A percentile compares a stretch with the other conserved stretches of the same genome.
phyloP scores from a whole-genome alignment of 805 yeast species.

The Candida multigemmis region DNA sequence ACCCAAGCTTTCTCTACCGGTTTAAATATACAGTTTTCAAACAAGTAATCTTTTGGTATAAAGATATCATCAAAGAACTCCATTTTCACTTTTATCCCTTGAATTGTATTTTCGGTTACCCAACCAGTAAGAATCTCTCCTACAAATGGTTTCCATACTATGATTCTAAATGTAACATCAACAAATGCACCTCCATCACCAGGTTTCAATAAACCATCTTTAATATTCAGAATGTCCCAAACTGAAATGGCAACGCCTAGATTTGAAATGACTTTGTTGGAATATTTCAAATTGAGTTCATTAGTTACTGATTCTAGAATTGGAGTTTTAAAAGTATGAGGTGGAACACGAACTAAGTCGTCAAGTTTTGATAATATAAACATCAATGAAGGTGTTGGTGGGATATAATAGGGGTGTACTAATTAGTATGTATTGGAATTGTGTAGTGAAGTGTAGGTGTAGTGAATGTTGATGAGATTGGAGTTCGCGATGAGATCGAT shows the following conservation, averaged over 20 bases:
- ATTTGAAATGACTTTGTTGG: conserved; percentile 77
- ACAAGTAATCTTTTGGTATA: conserved; percentile 74
- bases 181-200: conserved; percentile 91
- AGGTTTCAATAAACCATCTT: conserved; percentile 84
- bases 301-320: conserved; percentile 65
- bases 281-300: conserved; percentile 75
- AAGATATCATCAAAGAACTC: conserved; percentile 90
- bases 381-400: conserved; percentile 47
- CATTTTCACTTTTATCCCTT: conserved; percentile 78
- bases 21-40: conserved; percentile 63
- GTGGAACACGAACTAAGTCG: conserved; percentile 84
- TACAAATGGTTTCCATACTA: conserved; percentile 87
- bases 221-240: conserved; percentile 74
- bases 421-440: no score
- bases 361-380: conserved; percentile 74
- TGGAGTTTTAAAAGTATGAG: conserved; percentile 69
- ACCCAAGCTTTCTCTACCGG: conserved; percentile 90
- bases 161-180: conserved; percentile 61
- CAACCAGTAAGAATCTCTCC: conserved; percentile 92
- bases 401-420: no score
- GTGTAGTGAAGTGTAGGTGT: no score
- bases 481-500: no score
- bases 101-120: conserved; percentile 80
- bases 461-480: no score
- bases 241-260: conserved; percentile 78